Conservation (phyloP, 176 grass and related monocot genomes). For the Typha latifolia region DNA sequence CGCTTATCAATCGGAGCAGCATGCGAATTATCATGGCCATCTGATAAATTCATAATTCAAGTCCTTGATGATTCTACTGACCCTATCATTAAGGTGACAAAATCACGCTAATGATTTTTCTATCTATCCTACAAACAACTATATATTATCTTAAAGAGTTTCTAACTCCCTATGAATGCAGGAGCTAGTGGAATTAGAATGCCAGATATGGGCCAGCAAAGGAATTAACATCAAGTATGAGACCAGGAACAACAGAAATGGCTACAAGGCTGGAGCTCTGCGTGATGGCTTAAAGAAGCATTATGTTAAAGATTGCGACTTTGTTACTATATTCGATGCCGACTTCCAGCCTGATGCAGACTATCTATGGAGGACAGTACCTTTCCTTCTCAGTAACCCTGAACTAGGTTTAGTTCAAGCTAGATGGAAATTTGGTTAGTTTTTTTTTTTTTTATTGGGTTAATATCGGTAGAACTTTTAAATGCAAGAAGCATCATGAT, state of each 20-base stretch:
- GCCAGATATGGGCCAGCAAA: slow-evolving; percentile 53
- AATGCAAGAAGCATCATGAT: too few species aligned
- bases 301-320: slow-evolving; percentile 54
- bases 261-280: slow-evolving; percentile 87
- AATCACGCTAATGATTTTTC: not conserved
- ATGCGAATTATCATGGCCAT: not conserved
- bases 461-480: not conserved
- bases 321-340: slow-evolving; percentile 67
- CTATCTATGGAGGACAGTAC: slow-evolving; percentile 49
- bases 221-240: slow-evolving; percentile 54
- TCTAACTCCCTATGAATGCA: not conserved
- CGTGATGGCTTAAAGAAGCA: slow-evolving; percentile 61
- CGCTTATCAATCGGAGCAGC: not conserved
- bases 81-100: not conserved
- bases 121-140: not conserved
- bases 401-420: slow-evolving; percentile 71
- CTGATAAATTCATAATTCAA: slow-evolving; percentile 4
- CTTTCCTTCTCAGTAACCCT: slow-evolving; percentile 36
- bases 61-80: slow-evolving; percentile 6
- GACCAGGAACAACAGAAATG: slow-evolving; percentile 59
- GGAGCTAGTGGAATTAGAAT: slow-evolving; percentile 71
- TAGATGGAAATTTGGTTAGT: slow-evolving; percentile 52
- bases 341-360: slow-evolving; percentile 78
- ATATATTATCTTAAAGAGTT: not conserved
- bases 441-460: too few species aligned